Percentiles rank a stretch among this genome's conserved stretches.
These are phyloP conservation scores for Pulicaria dysenterica DNA, from an alignment of 129 eudicot species.

Conservation along the genomic window DNA sequence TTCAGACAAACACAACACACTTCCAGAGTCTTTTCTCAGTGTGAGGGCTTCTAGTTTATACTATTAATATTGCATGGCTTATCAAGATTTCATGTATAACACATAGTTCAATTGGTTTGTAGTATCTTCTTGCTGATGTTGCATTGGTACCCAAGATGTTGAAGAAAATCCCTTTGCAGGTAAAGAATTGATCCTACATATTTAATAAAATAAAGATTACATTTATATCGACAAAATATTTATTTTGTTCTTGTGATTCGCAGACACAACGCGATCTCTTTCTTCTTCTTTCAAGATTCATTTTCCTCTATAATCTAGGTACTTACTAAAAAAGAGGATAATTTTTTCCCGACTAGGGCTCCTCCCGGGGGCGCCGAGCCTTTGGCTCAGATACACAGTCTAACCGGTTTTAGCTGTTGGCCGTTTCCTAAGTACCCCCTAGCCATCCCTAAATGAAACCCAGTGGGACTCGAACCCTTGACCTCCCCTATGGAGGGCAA, in stretches of 20 bases:
- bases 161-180: conserved; percentile 86
- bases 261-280: conserved; percentile 92
- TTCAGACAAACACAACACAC: conserved; percentile 85
- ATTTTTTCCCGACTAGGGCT: no score
- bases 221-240: not conserved
- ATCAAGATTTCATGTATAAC: not conserved
- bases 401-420: no score
- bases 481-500: no score
- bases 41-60: conserved; percentile 31
- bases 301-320: conserved; percentile 81
- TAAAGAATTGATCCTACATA: conserved; percentile 19
- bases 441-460: no score
- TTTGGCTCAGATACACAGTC: no score
- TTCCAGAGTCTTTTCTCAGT: conserved; percentile 84
- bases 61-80: not conserved
- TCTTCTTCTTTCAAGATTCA: conserved; percentile 87
- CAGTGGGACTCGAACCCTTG: no score
- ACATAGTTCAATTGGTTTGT: conserved; percentile 18
- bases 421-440: no score
- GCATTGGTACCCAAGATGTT: conserved; percentile 64
- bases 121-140: conserved; percentile 91
- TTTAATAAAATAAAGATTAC: not conserved
- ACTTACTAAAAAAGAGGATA: not conserved
- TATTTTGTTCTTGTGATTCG: conserved; percentile 12
- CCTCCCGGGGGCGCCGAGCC: no score